Evolutionary conservation across 306 rosid species (phyloP), one percentile per base, ranked within the genome.

Genomic region (Albizia julibrissin): DNA sequence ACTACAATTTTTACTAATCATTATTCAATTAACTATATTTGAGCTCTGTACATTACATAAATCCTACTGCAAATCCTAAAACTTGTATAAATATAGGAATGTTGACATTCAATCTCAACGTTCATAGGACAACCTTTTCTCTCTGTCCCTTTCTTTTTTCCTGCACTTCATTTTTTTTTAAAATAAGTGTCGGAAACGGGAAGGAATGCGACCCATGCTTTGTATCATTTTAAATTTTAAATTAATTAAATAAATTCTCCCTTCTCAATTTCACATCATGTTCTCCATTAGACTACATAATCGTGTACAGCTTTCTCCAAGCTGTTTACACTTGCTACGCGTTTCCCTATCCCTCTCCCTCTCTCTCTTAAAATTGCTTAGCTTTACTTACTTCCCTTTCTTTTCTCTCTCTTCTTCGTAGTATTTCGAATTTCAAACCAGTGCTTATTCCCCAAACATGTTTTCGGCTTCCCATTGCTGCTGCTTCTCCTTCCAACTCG

Each of bases 311-410:
- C 77, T 49, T 19, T 65, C n/a, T 42, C 82, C 74, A 75, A 76
- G 88, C 88, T 82, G 88, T 87, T 67, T 18, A 15, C 3, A 54
- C 26, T 24, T 14, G 18, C 77, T 24, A 79, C 88, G 84, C 86
- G 86, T 77, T 52, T 77, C 52, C 22, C 29, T 50, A n/a, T n/a
- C n/a, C n/a, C n/a, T 34, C 6, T 54, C 68, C 71, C 22, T 68
- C 67, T 61, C 81, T 44, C 75, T 74, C 47, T 43, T 6, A n/a
- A 71, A 71, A 43, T 1, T 43, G 37, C 75, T 33, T 2, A 13
- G 5, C 75, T 24, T 71, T 14, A 71, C 47, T 69, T 12, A 7
- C 40, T 13, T 26, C 31, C 2, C 58, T 22, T 58, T 22, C 22
- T 10, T 29, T 2, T 26, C 47, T 67, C 65, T 72, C 39, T 71